Evolutionary conservation across 805 yeast genomes (phyloP).

Genomic region (Zygosaccharomyces gambellarensis): DNA sequence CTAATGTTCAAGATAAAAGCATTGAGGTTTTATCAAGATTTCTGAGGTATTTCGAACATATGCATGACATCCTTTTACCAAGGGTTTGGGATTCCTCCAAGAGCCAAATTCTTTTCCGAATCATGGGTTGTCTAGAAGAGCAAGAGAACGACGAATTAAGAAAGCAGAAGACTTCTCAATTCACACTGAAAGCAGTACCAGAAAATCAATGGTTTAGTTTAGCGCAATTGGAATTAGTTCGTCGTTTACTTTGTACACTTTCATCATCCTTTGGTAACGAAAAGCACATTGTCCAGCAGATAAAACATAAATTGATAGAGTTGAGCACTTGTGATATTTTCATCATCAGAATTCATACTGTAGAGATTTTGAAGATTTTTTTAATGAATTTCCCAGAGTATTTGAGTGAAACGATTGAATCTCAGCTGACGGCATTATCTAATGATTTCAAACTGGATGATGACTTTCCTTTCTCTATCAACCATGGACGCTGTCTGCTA

Average conservation of each 20-base stretch:
- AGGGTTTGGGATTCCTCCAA: slow-evolving; percentile 35
- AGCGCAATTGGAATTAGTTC: slow-evolving; percentile 22
- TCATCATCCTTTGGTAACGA: slow-evolving; percentile 32
- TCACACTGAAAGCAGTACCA: slow-evolving; percentile 6
- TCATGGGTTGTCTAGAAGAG: slow-evolving; percentile 12
- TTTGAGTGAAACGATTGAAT: slow-evolving; percentile 36
- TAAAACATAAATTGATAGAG: slow-evolving; percentile 35
- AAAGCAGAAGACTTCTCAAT: neutral
- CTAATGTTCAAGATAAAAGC: slow-evolving; percentile 16
- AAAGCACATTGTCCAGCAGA: slow-evolving; percentile 25
- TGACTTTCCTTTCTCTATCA: slow-evolving; percentile 29
- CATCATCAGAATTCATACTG: slow-evolving; percentile 40
- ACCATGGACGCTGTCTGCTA: slow-evolving; percentile 39
- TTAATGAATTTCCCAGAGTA: slow-evolving; percentile 34
- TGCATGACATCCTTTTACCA: slow-evolving; percentile 24
- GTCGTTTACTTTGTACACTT: slow-evolving; percentile 18
- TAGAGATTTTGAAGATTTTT: slow-evolving; percentile 34
- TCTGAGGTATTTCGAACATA: slow-evolving; percentile 21
- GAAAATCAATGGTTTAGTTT: slow-evolving; percentile 23
- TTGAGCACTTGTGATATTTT: slow-evolving; percentile 39
- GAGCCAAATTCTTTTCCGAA: slow-evolving; percentile 28
- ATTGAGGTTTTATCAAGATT: slow-evolving; percentile 22
- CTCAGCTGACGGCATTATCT: slow-evolving; percentile 35
- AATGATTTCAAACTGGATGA: slow-evolving; percentile 30
- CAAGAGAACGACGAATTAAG: neutral